Base-by-base conservation (phyloP, 78 protist species). In the Mastigamoeba balamuthi region DNA sequence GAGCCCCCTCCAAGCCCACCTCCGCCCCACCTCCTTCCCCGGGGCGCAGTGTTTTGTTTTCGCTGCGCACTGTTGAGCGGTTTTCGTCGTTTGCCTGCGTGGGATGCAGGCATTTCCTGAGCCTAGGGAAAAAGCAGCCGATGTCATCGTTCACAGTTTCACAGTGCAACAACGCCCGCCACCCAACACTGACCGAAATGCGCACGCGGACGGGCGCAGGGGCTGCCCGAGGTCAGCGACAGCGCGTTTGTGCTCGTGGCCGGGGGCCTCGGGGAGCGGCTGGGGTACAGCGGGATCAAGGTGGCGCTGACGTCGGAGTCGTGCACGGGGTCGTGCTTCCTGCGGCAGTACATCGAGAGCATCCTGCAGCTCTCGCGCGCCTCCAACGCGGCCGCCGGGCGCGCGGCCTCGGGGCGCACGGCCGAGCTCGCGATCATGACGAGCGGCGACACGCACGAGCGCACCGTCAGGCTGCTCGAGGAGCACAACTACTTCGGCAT, bases 261-360 rank as follows among this genome's bases (percentile, higher is more conserved):
- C 1, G 84, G 84, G 5, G 84, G 84, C 0, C 72, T 80, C 8
- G 84, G 84, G 29, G 84, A 80, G 39, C 72, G 84, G 9, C 84
- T 80, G 2, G 84, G 84, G 66, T 80, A 30, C 78, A n/a, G 17
- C 23, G 78, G 78, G 25, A 52, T 80, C 53, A 80, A 80, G 35
- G 2, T 74, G 4, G 58, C 6, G 8, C 74, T 80, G 0, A 76
- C 84, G 1, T 3, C 33, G 27, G 80, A 80, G 42, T 4, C 6
- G 30, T 4, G 10, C 10, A 80, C 80, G 29, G 58, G 27, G 23
- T 0, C 0, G 17, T 7, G 38, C n/a, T 44, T 35, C 35, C 72
- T 80, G 1, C 35, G 58, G 2, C 1, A 10, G 41, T 80, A 66
- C 78, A 25, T 37, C 7, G 10, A 7, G 8, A 37, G n/a, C 28